A percentile compares a stretch with the other conserved stretches of the same genome.
Conservation (phyloP, 306 rosid genomes). For the Vicia sativa region DNA sequence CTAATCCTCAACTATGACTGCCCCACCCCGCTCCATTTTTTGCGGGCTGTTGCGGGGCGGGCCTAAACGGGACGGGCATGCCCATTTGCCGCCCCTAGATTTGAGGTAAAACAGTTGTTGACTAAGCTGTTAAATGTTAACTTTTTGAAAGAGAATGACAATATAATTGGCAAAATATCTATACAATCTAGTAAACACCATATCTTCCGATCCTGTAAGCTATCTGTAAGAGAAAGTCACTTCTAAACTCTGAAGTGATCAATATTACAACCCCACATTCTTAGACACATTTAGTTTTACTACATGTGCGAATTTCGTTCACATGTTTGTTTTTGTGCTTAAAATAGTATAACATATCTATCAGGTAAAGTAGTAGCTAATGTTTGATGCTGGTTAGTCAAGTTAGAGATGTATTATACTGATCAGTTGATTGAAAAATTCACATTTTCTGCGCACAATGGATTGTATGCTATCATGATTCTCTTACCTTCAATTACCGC, state of each 20-base stretch:
- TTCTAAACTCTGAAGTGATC: background rate
- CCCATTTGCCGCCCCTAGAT: too few species aligned
- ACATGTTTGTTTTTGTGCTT: conserved; percentile 29
- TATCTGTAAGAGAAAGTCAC: conserved; percentile 3
- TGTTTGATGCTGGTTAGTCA: conserved; percentile 5
- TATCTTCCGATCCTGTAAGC: background rate
- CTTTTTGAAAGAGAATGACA: conserved; percentile 7
- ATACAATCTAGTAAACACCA: background rate
- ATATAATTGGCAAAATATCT: background rate
- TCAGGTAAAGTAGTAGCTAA: conserved; percentile 28
- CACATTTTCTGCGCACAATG: conserved; percentile 3
- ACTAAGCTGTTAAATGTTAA: conserved; percentile 10
- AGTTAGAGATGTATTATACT: conserved; percentile 10
- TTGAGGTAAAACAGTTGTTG: background rate
- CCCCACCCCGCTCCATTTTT: too few species aligned
- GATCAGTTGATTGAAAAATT: conserved; percentile 2
- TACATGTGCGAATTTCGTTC: conserved; percentile 13
- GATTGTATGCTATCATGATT: conserved; percentile 4
- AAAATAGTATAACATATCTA: conserved; percentile 1
- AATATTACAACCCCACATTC: conserved; percentile 8
- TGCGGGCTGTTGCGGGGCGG: too few species aligned
- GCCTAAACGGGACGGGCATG: too few species aligned
- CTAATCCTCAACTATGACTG: too few species aligned
- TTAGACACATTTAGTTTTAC: conserved; percentile 19
- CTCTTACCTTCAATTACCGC: conserved; percentile 17